phyloP scores from a whole-genome alignment of 2,329 filamentous ascomycete genomes.

The Massarina eburnea region DNA sequence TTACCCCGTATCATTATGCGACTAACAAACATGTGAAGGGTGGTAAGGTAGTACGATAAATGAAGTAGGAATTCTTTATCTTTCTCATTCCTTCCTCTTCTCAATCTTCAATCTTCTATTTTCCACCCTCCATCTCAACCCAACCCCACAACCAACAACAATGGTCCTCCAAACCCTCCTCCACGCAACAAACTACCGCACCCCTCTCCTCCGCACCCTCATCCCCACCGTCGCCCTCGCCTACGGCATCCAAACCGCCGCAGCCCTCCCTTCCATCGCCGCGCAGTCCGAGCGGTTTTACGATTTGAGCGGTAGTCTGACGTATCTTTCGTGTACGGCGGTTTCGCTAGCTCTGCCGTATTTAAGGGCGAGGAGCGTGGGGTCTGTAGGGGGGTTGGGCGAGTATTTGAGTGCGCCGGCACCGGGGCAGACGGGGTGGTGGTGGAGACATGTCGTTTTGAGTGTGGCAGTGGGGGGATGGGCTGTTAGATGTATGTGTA shows the following conservation, averaged over 20 bases:
- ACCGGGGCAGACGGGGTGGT: conserved; percentile 40
- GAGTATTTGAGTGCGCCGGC: conserved; percentile 29
- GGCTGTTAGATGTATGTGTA: conserved; percentile 58
- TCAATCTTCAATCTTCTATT: not conserved
- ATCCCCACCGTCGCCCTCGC: conserved; percentile 64
- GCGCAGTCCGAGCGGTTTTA: conserved; percentile 67
- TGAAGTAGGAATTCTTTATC: too few species aligned
- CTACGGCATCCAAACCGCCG: conserved; percentile 63
- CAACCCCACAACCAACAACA: not conserved
- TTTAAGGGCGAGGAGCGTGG: conserved; percentile 57
- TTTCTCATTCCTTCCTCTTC: too few species aligned
- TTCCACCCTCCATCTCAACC: not conserved
- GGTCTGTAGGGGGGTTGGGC: conserved; percentile 41
- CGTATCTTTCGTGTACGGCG: conserved; percentile 65
- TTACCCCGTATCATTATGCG: too few species aligned
- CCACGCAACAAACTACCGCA: conserved; percentile 62
- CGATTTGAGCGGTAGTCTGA: conserved; percentile 67
- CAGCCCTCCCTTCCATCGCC: conserved; percentile 63
- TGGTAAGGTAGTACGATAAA: too few species aligned
- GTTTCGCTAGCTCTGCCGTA: conserved; percentile 64
- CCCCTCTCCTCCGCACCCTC: conserved; percentile 63
- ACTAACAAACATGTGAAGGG: too few species aligned
- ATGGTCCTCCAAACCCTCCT: conserved; percentile 55
- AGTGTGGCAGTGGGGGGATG: conserved; percentile 62
- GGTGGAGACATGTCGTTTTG: conserved; percentile 64